Conservation (phyloP, 2,329 filamentous ascomycete genomes). For the Bipolaris cookei region DNA sequence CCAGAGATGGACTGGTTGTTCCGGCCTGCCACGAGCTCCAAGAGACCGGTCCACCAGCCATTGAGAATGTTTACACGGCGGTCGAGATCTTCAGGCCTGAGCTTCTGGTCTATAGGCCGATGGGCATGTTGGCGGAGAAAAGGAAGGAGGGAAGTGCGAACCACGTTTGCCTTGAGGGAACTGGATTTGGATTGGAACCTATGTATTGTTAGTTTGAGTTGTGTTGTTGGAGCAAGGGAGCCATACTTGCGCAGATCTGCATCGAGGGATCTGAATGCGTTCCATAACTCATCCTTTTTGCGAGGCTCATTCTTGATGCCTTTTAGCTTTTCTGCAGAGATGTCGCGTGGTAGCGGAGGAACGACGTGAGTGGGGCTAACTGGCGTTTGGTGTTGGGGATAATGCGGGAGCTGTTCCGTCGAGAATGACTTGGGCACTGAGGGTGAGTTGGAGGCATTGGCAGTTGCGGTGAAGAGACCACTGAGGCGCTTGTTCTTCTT, state of each 20-base stretch:
- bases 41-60: slow-evolving; percentile 85
- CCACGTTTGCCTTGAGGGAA: slow-evolving; percentile 74
- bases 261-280: slow-evolving; percentile 70
- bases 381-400: slow-evolving; percentile 42
- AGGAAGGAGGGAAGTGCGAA: slow-evolving; percentile 74
- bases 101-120: slow-evolving; percentile 68
- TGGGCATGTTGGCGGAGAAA: slow-evolving; percentile 75
- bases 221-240: neutral
- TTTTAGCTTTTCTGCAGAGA: slow-evolving; percentile 52
- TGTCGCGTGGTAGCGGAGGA: slow-evolving; percentile 52
- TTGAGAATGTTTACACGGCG: slow-evolving; percentile 79
- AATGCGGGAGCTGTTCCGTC: slow-evolving; percentile 53
- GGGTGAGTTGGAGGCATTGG: slow-evolving; percentile 47
- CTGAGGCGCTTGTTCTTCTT: slow-evolving; percentile 48
- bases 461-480: slow-evolving; percentile 38
- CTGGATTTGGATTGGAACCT: slow-evolving; percentile 76
- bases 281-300: slow-evolving; percentile 74
- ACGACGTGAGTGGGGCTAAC: slow-evolving; percentile 44
- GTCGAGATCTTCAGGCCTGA: slow-evolving; percentile 83
- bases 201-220: slow-evolving; percentile 14
- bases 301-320: slow-evolving; percentile 51
- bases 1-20: slow-evolving; percentile 79
- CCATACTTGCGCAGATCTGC: slow-evolving; percentile 70
- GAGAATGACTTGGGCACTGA: slow-evolving; percentile 57
- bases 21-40: slow-evolving; percentile 80